Evolutionary conservation across 2,329 filamentous ascomycete genomes (phyloP), one percentile per base, ranked within the genome.

Genomic region (Atkinsonella texensis): DNA sequence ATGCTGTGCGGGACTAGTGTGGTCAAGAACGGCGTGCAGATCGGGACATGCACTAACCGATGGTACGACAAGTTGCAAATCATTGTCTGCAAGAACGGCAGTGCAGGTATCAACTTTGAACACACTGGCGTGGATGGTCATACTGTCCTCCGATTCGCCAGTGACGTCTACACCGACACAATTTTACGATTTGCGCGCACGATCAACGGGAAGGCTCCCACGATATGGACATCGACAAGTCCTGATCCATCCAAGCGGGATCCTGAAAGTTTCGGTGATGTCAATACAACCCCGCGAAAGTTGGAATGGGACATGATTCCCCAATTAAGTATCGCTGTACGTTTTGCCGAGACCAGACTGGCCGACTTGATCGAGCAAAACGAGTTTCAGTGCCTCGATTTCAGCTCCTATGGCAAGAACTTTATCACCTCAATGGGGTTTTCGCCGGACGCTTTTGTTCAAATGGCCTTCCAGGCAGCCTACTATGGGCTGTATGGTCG

Each of bases 31-130:
- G 93, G 93, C 4, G 87, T 98, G 2, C 93, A 98, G 69, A 89
- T 96, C 44, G 93, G 93, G 32, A 97, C 93, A 2, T 98, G 93
- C 70, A 96, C 91, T 13, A 98, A 98, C 68, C 79, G 93, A 55
- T 98, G 93, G 93, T 98, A 98, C 63, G 93, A 98, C 71, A 98
- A 98, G 72, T 76, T 98, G 46, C 93, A 98, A 65, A 96, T 98
- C 56, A 97, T 98, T 51, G 93, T 98, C 48, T 97, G 93, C 76
- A 95, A 95, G 72, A 98, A 97, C 68, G 93, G 93, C 52, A 95
- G 89, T 63, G 93, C 93, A 0, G 93, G 93, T 6, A 97, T 98
- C 80, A 98, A 98, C 70, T 97, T 98, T 62, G 93, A 98, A 67
- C 93, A 98, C 63, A 98, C 93, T 0, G 93, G 93, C 58, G 91